Evolutionary conservation across 768 basidiomycete species (phyloP), one percentile per base, ranked within the genome.

Genomic region (Boletus vinaceobasis): DNA sequence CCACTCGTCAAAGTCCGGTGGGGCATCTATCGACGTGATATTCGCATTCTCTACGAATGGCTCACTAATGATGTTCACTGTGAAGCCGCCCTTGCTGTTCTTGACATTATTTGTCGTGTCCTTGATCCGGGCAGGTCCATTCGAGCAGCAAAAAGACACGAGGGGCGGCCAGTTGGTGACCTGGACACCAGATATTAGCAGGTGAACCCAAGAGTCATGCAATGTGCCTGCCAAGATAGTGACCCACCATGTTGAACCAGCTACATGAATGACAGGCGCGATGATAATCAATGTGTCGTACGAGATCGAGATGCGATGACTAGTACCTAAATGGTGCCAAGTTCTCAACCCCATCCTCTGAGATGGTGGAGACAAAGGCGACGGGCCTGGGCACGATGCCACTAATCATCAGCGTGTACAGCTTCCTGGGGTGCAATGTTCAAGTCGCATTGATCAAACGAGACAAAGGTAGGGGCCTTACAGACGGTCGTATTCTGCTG

Each of bases 61-160:
- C 58, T 83, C 82, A 38, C 79, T 81, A 62, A 85, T 84, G 63
- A 82, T 80, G 59, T 79, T 81, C 27, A 82, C 77, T 6, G 77
- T 77, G 65, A 84, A 85, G 29, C 76, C 67, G 27, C 75, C 65
- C 43, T 77, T 77, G 27, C 74, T 75, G 1, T 66, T 68, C 59
- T 68, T 71, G 59, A 83, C 78, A 57, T 83, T 83, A 27, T 60
- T 59, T 27, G 71, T 61, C 1, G 79, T 80, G 55, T 84, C 83
- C 52, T 75, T 74, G 42, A 65, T 19, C n/a, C 63, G 48, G 4
- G 26, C 57, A 26, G 62, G 60, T 7, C 57, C 58, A 19, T 57
- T 59, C 15, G 31, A 5, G 43, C 65, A 60, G 5, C 64, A 60
- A 60, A 79, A 69, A 2, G 77, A 77, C 26, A 83, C 63, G 59